Base-by-base conservation (phyloP, 2,329 filamentous ascomycete genomes). In the Penicillium fuscoglaucum region DNA sequence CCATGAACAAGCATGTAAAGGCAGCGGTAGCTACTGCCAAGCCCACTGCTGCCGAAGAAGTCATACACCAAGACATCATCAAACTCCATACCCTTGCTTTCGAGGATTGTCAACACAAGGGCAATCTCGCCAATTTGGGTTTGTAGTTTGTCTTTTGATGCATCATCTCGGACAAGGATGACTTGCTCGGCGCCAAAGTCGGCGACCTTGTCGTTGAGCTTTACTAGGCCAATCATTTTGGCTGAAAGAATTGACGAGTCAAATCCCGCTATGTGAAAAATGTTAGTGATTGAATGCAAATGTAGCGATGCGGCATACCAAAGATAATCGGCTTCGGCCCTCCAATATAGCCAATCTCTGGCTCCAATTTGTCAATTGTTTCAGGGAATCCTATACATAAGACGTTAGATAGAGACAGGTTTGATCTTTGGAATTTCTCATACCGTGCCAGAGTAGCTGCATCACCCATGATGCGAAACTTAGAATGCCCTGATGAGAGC, bases 61-160 rank as follows among this genome's bases (percentile, higher is more conserved):
- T 74, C 62, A 44, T 67, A 72, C 6, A 73, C 39, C 29, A 74
- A 62, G 1, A 74, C 72, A 52, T 74, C 71, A 31, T 74, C 70
- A 51, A 74, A 74, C 29, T 74, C 72, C 72, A 74, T 74, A 3
- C 72, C 72, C 45, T 74, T 74, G 29, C 68, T 70, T 46, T 74
- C 65, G 2, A 73, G 55, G 26, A 74, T 69, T 0, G 71, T 74
- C 5, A 74, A 60, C 21, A 74, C 64, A 13, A 73, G 53, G 1
- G 68, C 70, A 31, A 66, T 61, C 6, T 69, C 61, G 1, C 70
- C 69, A 21, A 74, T 68, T 9, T 61, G 54, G 0, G 49, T 37
- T 46, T 67, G 60, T 7, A 74, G 45, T 12, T 50, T 60, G n/a
- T 58, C 46, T 37, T 71, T 72, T 7, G 63, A 55, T 6, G 47